phyloP scores from a whole-genome alignment of 148 eudicot genomes.

The Spergularia bocconei region DNA sequence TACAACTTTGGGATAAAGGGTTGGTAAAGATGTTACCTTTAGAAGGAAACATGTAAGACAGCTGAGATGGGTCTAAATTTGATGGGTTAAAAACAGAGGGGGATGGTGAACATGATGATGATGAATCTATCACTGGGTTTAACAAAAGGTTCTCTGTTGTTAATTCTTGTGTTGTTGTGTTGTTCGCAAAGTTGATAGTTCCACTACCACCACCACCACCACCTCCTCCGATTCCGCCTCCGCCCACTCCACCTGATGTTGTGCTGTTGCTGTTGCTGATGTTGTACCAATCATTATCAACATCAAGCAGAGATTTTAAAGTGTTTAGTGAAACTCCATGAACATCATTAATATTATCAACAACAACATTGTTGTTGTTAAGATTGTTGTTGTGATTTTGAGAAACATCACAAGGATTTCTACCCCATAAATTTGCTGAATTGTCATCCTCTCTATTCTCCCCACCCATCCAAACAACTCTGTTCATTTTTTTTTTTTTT shows the following conservation, averaged over 20 bases:
- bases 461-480: conserved; percentile 22
- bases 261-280: conserved; percentile 6
- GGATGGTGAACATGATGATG: conserved; percentile 72
- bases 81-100: conserved; percentile 53
- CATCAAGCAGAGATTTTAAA: conserved; percentile 66
- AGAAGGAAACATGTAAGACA: conserved; percentile 39
- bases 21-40: conserved; percentile 33
- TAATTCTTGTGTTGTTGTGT: conserved; percentile 7
- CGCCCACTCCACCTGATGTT: conserved; percentile 5
- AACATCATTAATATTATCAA: background rate
- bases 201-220: too few relatives aligned
- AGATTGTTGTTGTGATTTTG: background rate
- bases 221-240: too few relatives aligned
- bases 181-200: too few relatives aligned
- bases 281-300: conserved; percentile 56
- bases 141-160: conserved; percentile 35
- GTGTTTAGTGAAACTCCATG: conserved; percentile 38
- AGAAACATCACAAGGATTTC: background rate
- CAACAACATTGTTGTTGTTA: background rate
- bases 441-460: conserved; percentile 18
- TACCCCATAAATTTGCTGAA: conserved; percentile 19
- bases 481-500: conserved; percentile 19
- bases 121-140: conserved; percentile 50
- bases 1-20: conserved; percentile 40
- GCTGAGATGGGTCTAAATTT: conserved; percentile 41